Evolutionary conservation across 2,329 filamentous ascomycete species (phyloP), one percentile per base, ranked within the genome.

Genomic region (Fusarium sp.): DNA sequence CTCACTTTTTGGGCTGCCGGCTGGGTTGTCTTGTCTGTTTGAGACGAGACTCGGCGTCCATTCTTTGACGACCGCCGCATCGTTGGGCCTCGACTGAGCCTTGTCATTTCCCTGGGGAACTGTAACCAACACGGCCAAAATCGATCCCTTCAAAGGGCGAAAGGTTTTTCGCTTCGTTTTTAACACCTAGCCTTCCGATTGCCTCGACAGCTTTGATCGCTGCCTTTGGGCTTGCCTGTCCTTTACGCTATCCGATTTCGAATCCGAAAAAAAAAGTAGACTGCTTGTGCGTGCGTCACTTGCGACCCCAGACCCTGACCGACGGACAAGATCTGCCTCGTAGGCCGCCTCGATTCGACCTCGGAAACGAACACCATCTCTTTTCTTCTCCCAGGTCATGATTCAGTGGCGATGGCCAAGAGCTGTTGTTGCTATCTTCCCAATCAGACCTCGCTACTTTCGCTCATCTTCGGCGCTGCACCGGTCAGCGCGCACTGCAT

Each of bases 401-500:
- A 69, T 62, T 67, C 65, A 62, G 71, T 67, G 77, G 76, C 73
- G 53, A 78, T 78, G 76, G 75, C 76, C 69, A 70, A 78, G 76
- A 69, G 69, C 69, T 72, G 42, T 69, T 70, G 69, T 64, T 68
- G 36, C 36, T 17, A 42, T 70, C 69, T 66, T n/a, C 55, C 67
- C 40, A 62, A 55, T 11, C 27, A 67, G 56, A 67, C 61, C 61
- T 68, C 62, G 66, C 62, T 61, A 46, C 63, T 66, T 66, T 57
- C 44, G 66, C 51, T 63, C 59, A 49, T 22, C 33, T 57, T 67
- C 55, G 69, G 62, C 63, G 67, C 73, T 73, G 75, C 75, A 62
- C 55, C 70, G 38, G 42, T 66, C 61, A 66, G 73, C 62, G 69
- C 71, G 58, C 40, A 57, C 64, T 68, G 72, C 68, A 65, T 56